phyloP scores from a whole-genome alignment of 2,329 filamentous ascomycete genomes.

The Rugonectria rugulosa region DNA sequence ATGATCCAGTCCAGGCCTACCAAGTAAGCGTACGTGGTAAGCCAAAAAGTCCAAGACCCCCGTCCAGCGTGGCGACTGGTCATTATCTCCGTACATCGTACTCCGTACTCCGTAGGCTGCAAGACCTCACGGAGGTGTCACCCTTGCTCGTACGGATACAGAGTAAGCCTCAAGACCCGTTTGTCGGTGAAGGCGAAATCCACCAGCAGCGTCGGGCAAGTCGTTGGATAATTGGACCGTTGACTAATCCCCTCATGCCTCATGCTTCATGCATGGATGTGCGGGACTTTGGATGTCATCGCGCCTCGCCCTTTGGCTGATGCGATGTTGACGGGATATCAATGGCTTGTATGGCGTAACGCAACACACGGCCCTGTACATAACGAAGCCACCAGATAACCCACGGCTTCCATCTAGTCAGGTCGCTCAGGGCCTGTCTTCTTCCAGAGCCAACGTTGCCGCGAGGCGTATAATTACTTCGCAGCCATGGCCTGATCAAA shows the following conservation, averaged over 20 bases:
- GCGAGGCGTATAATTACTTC: no score
- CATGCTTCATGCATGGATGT: not conserved
- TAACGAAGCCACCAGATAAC: no score
- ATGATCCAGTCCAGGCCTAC: conserved; percentile 14
- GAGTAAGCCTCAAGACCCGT: not conserved
- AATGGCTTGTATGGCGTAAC: not conserved
- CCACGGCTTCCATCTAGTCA: no score
- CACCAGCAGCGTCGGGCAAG: not conserved
- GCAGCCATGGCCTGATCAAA: conserved; percentile 27
- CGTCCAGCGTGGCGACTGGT: conserved; percentile 1
- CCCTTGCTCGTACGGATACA: not conserved
- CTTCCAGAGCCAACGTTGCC: conserved; percentile 19
- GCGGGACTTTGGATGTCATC: not conserved
- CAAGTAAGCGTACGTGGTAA: conserved; percentile 15
- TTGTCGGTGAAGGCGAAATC: not conserved
- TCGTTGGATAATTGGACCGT: not conserved
- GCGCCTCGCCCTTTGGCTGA: not conserved
- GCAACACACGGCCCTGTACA: no score
- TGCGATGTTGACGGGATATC: not conserved
- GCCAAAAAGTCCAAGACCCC: conserved; percentile 26
- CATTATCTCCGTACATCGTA: not conserved
- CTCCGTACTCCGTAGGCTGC: conserved; percentile 5
- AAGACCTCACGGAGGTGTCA: conserved; percentile 10
- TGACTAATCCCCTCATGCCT: not conserved
- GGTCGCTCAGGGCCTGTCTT: no score